Conservation (phyloP, 202 grass and related monocot genomes). For the Schoenoplectus tabernaemontani region DNA sequence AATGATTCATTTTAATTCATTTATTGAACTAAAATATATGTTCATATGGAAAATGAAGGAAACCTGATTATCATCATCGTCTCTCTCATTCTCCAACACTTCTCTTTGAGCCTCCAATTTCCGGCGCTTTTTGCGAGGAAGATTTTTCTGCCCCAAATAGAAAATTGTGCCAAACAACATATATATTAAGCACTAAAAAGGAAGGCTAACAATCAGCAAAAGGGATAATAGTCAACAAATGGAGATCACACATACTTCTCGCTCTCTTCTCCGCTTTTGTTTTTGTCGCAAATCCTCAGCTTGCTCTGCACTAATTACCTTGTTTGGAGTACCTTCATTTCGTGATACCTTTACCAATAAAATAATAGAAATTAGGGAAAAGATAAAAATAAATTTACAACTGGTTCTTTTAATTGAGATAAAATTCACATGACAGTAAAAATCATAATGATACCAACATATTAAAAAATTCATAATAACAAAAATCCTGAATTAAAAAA, state of each 20-base stretch:
- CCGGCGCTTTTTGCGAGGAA: constrained; percentile 83
- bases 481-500: neutral
- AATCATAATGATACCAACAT: neutral
- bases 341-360: constrained; percentile 40
- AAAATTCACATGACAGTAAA: constrained; percentile 1
- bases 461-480: neutral
- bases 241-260: constrained; percentile 41
- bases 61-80: constrained; percentile 55
- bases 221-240: neutral
- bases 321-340: constrained; percentile 36
- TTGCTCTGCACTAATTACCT: constrained; percentile 73
- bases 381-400: neutral
- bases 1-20: neutral
- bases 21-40: neutral
- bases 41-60: neutral
- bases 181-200: constrained; percentile 19
- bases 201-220: neutral
- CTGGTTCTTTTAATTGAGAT: neutral
- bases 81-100: constrained; percentile 51
- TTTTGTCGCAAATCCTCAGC: constrained; percentile 80
- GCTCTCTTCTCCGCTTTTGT: constrained; percentile 77
- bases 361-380: constrained; percentile 5
- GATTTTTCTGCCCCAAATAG: constrained; percentile 54
- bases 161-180: constrained; percentile 16
- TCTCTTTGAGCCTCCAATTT: constrained; percentile 69